phyloP scores from a whole-genome alignment of 345 rosid species.

The Stellera chamaejasme region DNA sequence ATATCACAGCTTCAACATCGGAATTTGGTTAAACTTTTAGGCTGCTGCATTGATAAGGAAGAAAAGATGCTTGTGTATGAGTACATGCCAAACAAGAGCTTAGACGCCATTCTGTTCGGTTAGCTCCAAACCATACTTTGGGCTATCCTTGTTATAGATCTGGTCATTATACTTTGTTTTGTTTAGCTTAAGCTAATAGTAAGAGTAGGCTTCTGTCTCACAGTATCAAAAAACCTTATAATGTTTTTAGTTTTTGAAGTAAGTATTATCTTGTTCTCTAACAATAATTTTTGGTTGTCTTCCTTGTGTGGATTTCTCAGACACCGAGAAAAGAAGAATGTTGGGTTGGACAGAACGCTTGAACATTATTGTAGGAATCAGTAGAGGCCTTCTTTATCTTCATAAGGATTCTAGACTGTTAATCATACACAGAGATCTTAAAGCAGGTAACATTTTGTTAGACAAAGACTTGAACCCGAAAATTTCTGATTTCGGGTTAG shows the following conservation, averaged over 20 bases:
- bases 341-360: conserved; percentile 26
- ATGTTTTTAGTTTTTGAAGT: no score
- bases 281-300: neutral
- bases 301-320: neutral
- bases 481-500: conserved; percentile 38
- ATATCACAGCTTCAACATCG: conserved; percentile 52
- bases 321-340: neutral
- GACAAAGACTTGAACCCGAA: conserved; percentile 34
- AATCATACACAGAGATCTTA: conserved; percentile 20
- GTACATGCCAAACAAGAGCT: no score
- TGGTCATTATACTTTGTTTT: neutral
- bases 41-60: conserved; percentile 14
- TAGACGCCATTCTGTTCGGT: no score
- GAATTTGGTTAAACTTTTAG: conserved; percentile 22
- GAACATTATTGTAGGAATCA: no score
- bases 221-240: no score
- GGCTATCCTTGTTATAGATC: neutral
- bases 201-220: neutral
- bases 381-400: no score
- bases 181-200: neutral
- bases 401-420: no score
- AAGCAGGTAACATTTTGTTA: conserved; percentile 29
- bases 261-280: no score
- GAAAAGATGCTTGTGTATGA: no score
- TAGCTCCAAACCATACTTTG: neutral